phyloP scores from a whole-genome alignment of 805 yeast species.

The Lachancea cidri region DNA sequence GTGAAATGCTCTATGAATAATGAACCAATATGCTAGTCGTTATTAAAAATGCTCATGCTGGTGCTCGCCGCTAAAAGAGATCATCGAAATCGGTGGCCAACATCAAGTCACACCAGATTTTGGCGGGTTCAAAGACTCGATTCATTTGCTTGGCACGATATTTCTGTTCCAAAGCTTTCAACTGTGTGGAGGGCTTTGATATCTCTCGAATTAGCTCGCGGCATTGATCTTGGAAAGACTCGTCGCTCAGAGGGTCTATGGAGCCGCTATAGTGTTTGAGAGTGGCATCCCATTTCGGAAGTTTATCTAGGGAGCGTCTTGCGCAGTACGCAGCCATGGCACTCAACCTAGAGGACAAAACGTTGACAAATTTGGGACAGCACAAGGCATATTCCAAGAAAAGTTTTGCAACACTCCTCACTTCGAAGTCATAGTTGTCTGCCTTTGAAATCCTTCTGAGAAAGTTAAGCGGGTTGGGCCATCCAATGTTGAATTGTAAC shows the following conservation, averaged over 20 bases:
- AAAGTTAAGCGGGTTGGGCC: slow-evolving; percentile 88
- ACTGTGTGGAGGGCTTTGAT: slow-evolving; percentile 24
- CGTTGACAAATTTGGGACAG: slow-evolving; percentile 68
- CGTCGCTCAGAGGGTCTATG: slow-evolving; percentile 20
- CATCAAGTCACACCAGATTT: slow-evolving; percentile 14
- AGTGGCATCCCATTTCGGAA: slow-evolving; percentile 26
- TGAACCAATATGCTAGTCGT: neutral
- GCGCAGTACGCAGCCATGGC: slow-evolving; percentile 86
- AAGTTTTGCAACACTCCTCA: slow-evolving; percentile 82
- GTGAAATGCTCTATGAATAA: slow-evolving; percentile 4
- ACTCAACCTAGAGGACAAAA: slow-evolving; percentile 72
- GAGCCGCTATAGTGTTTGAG: slow-evolving; percentile 26
- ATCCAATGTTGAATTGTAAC: slow-evolving; percentile 68
- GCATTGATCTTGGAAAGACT: slow-evolving; percentile 20
- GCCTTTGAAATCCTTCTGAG: slow-evolving; percentile 85
- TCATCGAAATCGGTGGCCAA: slow-evolving; percentile 4
- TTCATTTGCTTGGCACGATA: slow-evolving; percentile 13
- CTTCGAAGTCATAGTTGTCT: slow-evolving; percentile 79
- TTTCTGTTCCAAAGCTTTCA: slow-evolving; percentile 24
- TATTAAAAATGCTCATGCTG: neutral
- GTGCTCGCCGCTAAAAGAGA: slow-evolving; percentile 1
- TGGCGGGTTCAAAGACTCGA: slow-evolving; percentile 8
- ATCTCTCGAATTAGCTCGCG: slow-evolving; percentile 25
- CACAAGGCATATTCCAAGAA: slow-evolving; percentile 71
- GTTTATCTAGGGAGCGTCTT: slow-evolving; percentile 54